phyloP scores from a whole-genome alignment of 2,329 filamentous ascomycete genomes.

The Fusarium goolgardi region DNA sequence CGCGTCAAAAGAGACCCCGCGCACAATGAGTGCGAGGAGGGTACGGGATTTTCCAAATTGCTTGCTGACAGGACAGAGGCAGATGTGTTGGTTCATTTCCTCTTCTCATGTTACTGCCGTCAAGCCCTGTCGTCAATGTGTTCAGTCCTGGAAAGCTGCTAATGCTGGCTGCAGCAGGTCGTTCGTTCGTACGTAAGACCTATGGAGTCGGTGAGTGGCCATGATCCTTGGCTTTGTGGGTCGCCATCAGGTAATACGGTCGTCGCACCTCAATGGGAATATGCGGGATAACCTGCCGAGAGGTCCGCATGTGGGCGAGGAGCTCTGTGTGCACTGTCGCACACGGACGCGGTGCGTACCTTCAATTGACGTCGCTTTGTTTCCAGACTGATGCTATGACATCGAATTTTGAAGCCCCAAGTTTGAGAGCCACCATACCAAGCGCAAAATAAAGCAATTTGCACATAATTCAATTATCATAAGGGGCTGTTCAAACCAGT shows the following conservation, averaged over 20 bases:
- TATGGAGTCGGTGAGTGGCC: conserved; percentile 46
- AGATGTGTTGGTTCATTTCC: conserved; percentile 9
- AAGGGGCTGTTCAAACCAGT: conserved; percentile 14
- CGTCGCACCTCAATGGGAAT: conserved; percentile 38
- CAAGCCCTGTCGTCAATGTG: conserved; percentile 22
- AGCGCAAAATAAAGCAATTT: conserved; percentile 13
- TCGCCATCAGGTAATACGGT: conserved; percentile 28
- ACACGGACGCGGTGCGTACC: conserved; percentile 38
- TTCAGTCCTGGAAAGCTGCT: conserved; percentile 26
- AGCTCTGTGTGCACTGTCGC: conserved; percentile 21
- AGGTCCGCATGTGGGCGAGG: conserved; percentile 24
- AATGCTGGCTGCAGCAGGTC: conserved; percentile 40
- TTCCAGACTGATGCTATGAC: conserved; percentile 11
- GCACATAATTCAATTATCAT: not conserved
- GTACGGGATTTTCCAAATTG: not conserved
- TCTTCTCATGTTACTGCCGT: conserved; percentile 19
- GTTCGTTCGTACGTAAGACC: conserved; percentile 45
- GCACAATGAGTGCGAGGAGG: not conserved
- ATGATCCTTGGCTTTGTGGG: conserved; percentile 41
- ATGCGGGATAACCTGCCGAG: conserved; percentile 37
- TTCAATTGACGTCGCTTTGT: conserved; percentile 25
- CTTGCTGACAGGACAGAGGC: not conserved
- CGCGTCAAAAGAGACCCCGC: conserved; percentile 1
- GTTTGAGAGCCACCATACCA: not conserved
- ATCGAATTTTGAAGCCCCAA: conserved; percentile 3